phyloP scores from a whole-genome alignment of 75 land plant species.

The Selaginella moellendorffii region DNA sequence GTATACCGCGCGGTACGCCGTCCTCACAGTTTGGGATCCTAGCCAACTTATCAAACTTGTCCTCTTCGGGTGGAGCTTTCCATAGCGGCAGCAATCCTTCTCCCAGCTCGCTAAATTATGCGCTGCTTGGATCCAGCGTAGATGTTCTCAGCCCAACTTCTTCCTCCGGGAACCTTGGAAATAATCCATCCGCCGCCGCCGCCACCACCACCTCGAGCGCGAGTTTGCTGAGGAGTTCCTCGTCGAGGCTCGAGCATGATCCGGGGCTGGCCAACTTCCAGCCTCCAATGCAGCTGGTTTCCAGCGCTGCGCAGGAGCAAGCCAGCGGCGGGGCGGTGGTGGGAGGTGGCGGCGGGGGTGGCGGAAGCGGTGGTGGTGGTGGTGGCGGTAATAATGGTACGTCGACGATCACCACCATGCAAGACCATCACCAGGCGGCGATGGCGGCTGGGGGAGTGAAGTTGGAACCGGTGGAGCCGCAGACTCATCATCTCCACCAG shows the following conservation, averaged over 20 bases:
- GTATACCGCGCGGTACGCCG: slow-evolving; percentile 15
- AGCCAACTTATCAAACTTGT: slow-evolving; percentile 8
- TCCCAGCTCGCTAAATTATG: background rate
- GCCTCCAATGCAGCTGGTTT: too few species aligned
- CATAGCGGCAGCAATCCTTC: background rate
- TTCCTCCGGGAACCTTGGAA: slow-evolving; percentile 42
- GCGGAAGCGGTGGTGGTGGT: too few species aligned
- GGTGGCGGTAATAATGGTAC: slow-evolving; percentile 55
- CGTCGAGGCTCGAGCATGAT: too few species aligned
- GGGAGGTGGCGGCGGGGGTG: slow-evolving; percentile 29
- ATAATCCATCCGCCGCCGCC: too few species aligned
- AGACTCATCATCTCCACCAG: slow-evolving; percentile 27
- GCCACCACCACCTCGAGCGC: slow-evolving; percentile 22
- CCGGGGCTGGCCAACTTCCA: too few species aligned
- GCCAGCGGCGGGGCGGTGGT: slow-evolving; percentile 21
- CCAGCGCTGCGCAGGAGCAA: too few species aligned
- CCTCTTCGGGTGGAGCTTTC: background rate
- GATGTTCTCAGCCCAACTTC: slow-evolving; percentile 16
- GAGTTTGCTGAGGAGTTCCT: slow-evolving; percentile 23
- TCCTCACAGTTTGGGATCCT: slow-evolving; percentile 8
- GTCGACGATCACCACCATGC: slow-evolving; percentile 46
- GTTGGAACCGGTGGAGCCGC: slow-evolving; percentile 27
- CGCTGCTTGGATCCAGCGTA: background rate
- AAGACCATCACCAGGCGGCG: slow-evolving; percentile 37
- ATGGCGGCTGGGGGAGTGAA: background rate